phyloP scores from a whole-genome alignment of 371 early-diverging fungal genomes.

The Rhizomucor miehei region DNA sequence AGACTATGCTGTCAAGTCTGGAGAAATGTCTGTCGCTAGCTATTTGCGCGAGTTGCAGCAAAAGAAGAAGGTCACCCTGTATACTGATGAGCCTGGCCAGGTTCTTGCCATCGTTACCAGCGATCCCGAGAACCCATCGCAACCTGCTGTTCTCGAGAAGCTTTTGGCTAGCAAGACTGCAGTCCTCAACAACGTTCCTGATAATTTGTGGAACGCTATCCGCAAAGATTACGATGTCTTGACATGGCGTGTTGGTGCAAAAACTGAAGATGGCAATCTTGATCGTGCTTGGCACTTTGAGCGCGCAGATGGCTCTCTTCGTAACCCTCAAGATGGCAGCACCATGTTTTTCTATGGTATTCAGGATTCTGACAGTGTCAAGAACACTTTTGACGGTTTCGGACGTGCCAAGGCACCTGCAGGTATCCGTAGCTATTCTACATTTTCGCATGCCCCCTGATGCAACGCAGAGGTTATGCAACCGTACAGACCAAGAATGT shows the following conservation, averaged over 20 bases:
- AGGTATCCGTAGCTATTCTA: constrained; percentile 29
- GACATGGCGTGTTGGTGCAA: constrained; percentile 37
- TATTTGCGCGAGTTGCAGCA: constrained; percentile 65
- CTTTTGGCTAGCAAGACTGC: constrained; percentile 65
- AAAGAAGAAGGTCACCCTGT: constrained; percentile 58
- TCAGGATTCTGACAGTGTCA: constrained; percentile 70
- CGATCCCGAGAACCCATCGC: constrained; percentile 42
- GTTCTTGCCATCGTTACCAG: constrained; percentile 78
- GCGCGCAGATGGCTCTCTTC: constrained; percentile 85
- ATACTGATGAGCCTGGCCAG: constrained; percentile 86
- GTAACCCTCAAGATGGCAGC: constrained; percentile 54
- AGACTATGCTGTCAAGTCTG: constrained; percentile 67
- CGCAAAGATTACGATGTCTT: constrained; percentile 62
- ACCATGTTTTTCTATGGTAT: constrained; percentile 93
- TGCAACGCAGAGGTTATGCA: constrained; percentile 56
- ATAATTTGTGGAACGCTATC: constrained; percentile 83
- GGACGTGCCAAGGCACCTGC: constrained; percentile 14
- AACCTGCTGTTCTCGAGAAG: constrained; percentile 44
- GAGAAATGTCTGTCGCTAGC: constrained; percentile 68
- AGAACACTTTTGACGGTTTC: constrained; percentile 40
- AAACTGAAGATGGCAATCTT: constrained; percentile 48
- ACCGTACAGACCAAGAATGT: constrained; percentile 51
- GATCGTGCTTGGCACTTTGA: constrained; percentile 88
- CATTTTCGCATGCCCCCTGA: constrained; percentile 20
- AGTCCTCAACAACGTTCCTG: constrained; percentile 81